Evolutionary conservation across 345 rosid species (phyloP).

Genomic region (Dimocarpus longan): DNA sequence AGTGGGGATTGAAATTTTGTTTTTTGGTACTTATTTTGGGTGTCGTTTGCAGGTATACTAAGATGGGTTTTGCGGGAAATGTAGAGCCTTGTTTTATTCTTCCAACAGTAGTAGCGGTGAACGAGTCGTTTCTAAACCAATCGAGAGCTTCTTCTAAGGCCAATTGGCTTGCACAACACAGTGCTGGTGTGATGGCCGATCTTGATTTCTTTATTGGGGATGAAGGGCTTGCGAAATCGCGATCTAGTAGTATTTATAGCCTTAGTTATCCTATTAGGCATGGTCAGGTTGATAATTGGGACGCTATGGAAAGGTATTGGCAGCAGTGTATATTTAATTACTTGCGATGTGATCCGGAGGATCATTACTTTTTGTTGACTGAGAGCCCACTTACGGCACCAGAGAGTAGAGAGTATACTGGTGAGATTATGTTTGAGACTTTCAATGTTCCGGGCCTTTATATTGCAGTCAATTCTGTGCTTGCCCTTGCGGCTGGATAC

Average conservation of each 20-base stretch:
- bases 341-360: constrained; percentile 96
- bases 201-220: constrained; percentile 93
- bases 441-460: constrained; percentile 93
- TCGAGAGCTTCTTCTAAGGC: constrained; percentile 64
- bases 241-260: constrained; percentile 74
- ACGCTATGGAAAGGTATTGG: constrained; percentile 98
- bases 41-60: constrained; percentile 63
- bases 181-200: constrained; percentile 97
- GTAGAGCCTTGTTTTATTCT: constrained; percentile 96
- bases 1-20: too few species aligned
- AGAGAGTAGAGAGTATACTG: constrained; percentile 88
- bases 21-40: too few species aligned
- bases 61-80: constrained; percentile 96
- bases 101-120: constrained; percentile 89
- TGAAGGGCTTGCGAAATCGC: constrained; percentile 71
- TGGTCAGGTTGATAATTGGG: constrained; percentile 97
- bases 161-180: constrained; percentile 80
- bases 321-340: constrained; percentile 93
- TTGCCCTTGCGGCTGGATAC: constrained; percentile 98
- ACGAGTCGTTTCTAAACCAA: constrained; percentile 84
- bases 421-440: constrained; percentile 97
- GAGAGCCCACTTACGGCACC: constrained; percentile 99
- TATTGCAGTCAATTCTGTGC: constrained; percentile 97
- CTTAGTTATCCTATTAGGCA: constrained; percentile 83
- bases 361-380: constrained; percentile 92